Conservation (phyloP, 1,284 basidiomycete genomes). For the Puccinia hordei region DNA sequence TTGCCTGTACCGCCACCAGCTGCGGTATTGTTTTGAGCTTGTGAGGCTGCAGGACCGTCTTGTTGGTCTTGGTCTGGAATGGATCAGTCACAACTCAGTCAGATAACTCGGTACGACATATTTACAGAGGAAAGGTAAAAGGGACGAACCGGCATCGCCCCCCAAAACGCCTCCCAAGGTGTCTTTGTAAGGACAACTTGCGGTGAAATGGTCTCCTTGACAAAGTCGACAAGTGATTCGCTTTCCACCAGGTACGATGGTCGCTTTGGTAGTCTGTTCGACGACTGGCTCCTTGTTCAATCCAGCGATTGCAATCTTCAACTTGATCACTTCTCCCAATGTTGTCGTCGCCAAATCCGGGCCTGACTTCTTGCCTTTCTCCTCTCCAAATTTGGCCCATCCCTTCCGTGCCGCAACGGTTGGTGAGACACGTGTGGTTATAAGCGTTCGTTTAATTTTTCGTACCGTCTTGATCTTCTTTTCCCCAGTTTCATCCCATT, state of each 20-base stretch:
- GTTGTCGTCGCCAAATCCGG: slow-evolving; percentile 94
- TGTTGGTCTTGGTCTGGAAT: slow-evolving; percentile 56
- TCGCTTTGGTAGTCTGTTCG: slow-evolving; percentile 68
- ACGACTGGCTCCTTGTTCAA: slow-evolving; percentile 69
- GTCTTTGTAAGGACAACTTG: slow-evolving; percentile 98
- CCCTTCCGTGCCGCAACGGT: slow-evolving; percentile 87
- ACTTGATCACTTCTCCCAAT: slow-evolving; percentile 82
- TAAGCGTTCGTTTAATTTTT: slow-evolving; percentile 80
- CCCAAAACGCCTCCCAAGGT: slow-evolving; percentile 72
- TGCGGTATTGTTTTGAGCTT: slow-evolving; percentile 59
- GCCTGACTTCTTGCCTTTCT: slow-evolving; percentile 82
- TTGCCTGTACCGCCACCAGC: slow-evolving; percentile 67
- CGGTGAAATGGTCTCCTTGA: slow-evolving; percentile 96
- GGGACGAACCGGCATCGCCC: slow-evolving; percentile 54
- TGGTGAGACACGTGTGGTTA: slow-evolving; percentile 91
- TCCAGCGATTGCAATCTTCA: slow-evolving; percentile 78
- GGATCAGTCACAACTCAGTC: neutral
- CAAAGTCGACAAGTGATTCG: slow-evolving; percentile 92
- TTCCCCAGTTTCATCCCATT: slow-evolving; percentile 78
- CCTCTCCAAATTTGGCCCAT: slow-evolving; percentile 88
- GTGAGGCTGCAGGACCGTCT: slow-evolving; percentile 63
- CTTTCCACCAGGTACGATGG: slow-evolving; percentile 63
- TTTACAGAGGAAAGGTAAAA: slow-evolving; percentile 27
- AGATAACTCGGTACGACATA: neutral
- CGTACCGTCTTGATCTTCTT: slow-evolving; percentile 94